A percentile compares a stretch with the other conserved stretches of the same genome.
phyloP scores from a whole-genome alignment of 116 monocot genomes.

The Trichopus zeylanicus region DNA sequence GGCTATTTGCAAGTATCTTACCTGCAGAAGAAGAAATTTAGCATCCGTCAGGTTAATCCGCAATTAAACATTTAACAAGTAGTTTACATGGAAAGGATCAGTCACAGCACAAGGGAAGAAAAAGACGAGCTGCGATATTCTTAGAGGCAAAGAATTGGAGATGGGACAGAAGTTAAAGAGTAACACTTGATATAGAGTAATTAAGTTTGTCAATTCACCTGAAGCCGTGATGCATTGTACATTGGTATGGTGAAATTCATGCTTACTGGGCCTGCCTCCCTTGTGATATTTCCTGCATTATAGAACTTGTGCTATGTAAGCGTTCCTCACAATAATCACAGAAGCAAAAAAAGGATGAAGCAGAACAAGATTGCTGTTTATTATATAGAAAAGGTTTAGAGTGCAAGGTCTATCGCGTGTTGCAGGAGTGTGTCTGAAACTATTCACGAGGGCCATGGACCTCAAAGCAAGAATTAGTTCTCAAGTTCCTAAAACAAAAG shows the following conservation, averaged over 20 bases:
- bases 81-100: too few relatives aligned
- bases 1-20: constrained; percentile 86
- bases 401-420: too few relatives aligned
- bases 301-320: not conserved
- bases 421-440: too few relatives aligned
- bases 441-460: too few relatives aligned
- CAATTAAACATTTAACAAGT: too few relatives aligned
- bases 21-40: constrained; percentile 39
- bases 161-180: not conserved
- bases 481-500: too few relatives aligned
- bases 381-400: too few relatives aligned
- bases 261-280: constrained; percentile 92
- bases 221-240: constrained; percentile 91
- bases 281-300: constrained; percentile 70
- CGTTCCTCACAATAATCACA: not conserved
- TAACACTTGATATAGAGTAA: not conserved
- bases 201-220: constrained; percentile 31
- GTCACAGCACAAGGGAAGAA: too few relatives aligned
- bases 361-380: not conserved
- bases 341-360: not conserved
- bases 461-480: too few relatives aligned
- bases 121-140: too few relatives aligned
- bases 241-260: constrained; percentile 98
- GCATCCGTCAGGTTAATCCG: too few relatives aligned
- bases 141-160: not conserved